Conservation (phyloP, 495 filamentous ascomycete genomes). For the Penicillium lividum region DNA sequence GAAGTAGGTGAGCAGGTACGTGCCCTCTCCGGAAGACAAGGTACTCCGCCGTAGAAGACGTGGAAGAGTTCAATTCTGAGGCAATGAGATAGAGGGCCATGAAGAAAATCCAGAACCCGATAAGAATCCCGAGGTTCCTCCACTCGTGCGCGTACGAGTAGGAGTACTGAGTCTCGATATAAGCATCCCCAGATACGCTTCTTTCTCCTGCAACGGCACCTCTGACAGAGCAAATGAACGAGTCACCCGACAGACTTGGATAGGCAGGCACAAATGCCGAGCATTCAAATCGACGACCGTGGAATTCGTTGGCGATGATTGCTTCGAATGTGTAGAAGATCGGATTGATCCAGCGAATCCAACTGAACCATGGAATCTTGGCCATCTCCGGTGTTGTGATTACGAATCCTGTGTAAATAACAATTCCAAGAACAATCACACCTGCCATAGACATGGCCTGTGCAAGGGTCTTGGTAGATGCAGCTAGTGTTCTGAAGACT, state of each 20-base stretch:
- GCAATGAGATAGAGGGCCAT: conserved; percentile 47
- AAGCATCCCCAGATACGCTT: conserved; percentile 54
- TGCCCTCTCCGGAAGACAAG: conserved; percentile 45
- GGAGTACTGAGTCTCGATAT: conserved; percentile 53
- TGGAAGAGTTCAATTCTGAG: conserved; percentile 47
- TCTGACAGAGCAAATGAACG: conserved; percentile 52
- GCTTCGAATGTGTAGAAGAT: conserved; percentile 48
- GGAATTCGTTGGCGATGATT: conserved; percentile 58
- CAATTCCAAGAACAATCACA: conserved; percentile 45
- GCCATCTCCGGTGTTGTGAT: conserved; percentile 48
- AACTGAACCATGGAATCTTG: conserved; percentile 50
- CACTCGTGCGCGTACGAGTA: conserved; percentile 62
- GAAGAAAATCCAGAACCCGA: conserved; percentile 65
- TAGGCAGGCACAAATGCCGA: conserved; percentile 53
- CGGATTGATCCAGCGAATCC: conserved; percentile 51
- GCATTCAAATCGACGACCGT: conserved; percentile 51
- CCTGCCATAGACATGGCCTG: conserved; percentile 54
- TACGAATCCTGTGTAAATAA: conserved; percentile 52
- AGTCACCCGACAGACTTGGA: conserved; percentile 47
- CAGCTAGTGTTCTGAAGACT: conserved; percentile 50
- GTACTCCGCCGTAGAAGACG: conserved; percentile 44
- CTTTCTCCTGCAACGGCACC: conserved; percentile 55
- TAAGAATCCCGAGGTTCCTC: conserved; percentile 67
- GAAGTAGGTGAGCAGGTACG: conserved; percentile 35
- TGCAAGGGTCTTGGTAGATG: conserved; percentile 46